phyloP scores from a whole-genome alignment of 106 monocot species.

The Acanthochlamys bracteata region DNA sequence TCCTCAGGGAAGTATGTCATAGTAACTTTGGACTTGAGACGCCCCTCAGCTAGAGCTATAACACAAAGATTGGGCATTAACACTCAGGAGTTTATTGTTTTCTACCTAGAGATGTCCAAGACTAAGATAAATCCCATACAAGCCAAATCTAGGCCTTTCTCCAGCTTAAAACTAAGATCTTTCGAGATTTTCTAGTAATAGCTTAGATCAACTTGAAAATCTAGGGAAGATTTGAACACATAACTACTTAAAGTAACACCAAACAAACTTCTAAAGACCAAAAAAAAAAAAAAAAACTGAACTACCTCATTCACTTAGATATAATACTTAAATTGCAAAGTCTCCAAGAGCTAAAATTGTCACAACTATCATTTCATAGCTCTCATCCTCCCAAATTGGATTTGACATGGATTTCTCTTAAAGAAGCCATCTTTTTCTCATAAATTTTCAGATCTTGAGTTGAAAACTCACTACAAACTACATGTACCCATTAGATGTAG shows the following conservation, averaged over 20 bases:
- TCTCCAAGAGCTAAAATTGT: neutral
- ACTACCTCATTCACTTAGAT: too few species aligned
- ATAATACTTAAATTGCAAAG: too few species aligned
- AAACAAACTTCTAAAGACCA: neutral
- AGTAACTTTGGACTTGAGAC: neutral
- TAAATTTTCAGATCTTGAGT: neutral
- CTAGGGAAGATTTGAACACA: neutral
- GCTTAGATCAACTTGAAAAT: neutral
- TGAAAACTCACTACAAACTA: neutral
- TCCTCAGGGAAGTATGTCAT: conserved; percentile 35
- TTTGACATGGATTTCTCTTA: neutral
- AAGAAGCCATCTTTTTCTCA: neutral
- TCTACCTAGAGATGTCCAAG: neutral
- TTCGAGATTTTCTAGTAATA: neutral
- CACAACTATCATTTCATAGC: too few species aligned
- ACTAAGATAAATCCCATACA: neutral
- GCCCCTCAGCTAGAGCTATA: too few species aligned
- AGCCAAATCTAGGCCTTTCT: neutral
- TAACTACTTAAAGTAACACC: neutral
- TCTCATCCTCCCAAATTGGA: too few species aligned
- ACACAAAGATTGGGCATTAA: too few species aligned
- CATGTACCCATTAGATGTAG: neutral
- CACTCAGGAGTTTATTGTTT: neutral
- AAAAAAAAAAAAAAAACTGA: neutral
- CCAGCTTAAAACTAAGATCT: neutral